These are phyloP conservation scores for Glaciozyma antarctica DNA, from an alignment of 768 basidiomycete genomes.

Conservation along the genomic window DNA sequence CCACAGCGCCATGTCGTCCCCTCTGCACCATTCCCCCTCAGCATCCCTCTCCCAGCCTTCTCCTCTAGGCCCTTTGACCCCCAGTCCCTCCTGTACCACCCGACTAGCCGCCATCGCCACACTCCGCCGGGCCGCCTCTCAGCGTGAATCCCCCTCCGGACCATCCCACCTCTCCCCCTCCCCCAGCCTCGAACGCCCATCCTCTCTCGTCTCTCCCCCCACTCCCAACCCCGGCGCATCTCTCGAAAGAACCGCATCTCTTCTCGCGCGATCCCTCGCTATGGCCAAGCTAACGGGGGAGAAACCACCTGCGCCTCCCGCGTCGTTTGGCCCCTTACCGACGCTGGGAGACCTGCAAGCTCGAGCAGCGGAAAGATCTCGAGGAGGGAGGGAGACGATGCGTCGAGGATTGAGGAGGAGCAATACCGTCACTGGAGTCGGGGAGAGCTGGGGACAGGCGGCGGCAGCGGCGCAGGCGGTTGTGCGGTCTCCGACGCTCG, in stretches of 20 bases:
- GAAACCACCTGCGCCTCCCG: conserved; percentile 10
- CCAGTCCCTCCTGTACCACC: not conserved
- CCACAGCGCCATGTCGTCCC: no score
- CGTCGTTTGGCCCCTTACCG: not conserved
- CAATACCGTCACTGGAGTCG: conserved; percentile 21
- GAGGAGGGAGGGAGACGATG: conserved; percentile 4
- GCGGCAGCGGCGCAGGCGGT: not conserved
- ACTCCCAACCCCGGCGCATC: not conserved
- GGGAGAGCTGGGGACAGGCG: not conserved
- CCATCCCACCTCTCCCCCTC: not conserved
- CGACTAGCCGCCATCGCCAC: conserved; percentile 13
- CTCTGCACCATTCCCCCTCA: no score
- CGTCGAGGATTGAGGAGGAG: conserved; percentile 10
- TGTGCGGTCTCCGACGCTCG: not conserved
- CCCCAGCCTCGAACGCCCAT: conserved; percentile 8
- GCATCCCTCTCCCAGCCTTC: no score
- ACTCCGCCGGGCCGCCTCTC: conserved; percentile 18
- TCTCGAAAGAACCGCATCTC: conserved; percentile 29
- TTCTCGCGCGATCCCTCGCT: conserved; percentile 30
- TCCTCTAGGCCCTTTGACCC: not conserved
- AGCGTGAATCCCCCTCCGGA: not conserved
- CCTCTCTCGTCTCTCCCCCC: not conserved
- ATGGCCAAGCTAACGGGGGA: conserved; percentile 33
- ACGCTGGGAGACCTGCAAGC: not conserved
- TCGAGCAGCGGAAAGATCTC: no score